These are phyloP conservation scores for Datisca glomerata DNA, from an alignment of 306 rosid genomes.

Conservation along the genomic window DNA sequence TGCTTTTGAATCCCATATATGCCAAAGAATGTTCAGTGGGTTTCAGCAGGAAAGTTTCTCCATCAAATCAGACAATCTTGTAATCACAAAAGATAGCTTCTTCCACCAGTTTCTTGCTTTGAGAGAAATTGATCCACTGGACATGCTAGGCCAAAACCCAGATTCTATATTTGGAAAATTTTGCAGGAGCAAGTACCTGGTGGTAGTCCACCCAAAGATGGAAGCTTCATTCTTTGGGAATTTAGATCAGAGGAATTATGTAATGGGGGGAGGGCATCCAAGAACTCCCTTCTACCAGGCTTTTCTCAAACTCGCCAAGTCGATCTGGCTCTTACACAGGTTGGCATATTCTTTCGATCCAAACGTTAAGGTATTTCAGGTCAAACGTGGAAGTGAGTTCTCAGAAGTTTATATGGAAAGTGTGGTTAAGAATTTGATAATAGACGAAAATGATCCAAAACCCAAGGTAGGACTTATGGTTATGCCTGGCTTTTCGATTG, in stretches of 20 bases:
- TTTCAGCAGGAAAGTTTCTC: conserved; percentile 83
- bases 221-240: conserved; percentile 96
- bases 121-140: conserved; percentile 86
- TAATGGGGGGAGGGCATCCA: conserved; percentile 91
- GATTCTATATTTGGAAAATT: conserved; percentile 86
- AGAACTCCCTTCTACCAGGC: conserved; percentile 97
- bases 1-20: conserved; percentile 93
- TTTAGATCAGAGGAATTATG: conserved; percentile 75
- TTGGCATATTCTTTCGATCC: conserved; percentile 81
- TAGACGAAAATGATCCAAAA: conserved; percentile 56
- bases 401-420: conserved; percentile 94
- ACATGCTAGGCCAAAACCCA: conserved; percentile 87
- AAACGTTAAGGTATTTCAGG: conserved; percentile 76
- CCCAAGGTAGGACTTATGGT: conserved; percentile 92
- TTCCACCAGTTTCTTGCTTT: conserved; percentile 78
- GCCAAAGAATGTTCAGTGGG: conserved; percentile 91
- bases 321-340: conserved; percentile 92
- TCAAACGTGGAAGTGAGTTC: conserved; percentile 81
- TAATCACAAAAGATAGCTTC: conserved; percentile 51
- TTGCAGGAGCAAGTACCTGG: conserved; percentile 85
- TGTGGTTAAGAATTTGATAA: conserved; percentile 68
- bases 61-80: conserved; percentile 41
- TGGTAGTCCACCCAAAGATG: conserved; percentile 90
- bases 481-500: conserved; percentile 90
- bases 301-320: conserved; percentile 76